Evolutionary conservation across 2,329 filamentous ascomycete genomes (phyloP).

Genomic region (Colletotrichum sp.): DNA sequence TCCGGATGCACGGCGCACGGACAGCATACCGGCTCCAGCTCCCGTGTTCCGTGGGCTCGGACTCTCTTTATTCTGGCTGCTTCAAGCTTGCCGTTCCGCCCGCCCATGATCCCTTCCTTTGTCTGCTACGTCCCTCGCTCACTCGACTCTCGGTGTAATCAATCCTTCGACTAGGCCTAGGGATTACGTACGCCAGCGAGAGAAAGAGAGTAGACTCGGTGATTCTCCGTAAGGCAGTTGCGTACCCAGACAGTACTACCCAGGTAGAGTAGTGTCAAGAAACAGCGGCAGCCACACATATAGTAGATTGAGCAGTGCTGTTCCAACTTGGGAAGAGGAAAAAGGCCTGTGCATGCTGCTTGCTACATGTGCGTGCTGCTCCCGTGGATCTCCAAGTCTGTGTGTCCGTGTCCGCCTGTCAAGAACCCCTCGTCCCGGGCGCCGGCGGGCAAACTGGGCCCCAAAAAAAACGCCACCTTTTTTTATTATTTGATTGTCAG

Average conservation of each 20-base stretch:
- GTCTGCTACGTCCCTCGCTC: neutral
- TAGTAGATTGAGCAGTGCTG: neutral
- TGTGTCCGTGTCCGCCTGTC: neutral
- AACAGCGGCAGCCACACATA: neutral
- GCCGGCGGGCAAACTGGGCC: neutral
- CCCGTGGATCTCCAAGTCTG: conserved; percentile 3
- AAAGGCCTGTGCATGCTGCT: neutral
- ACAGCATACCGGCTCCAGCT: conserved; percentile 9
- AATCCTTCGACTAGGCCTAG: neutral
- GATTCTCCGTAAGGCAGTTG: neutral
- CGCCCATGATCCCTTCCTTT: neutral
- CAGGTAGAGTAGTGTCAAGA: neutral
- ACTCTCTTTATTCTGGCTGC: neutral
- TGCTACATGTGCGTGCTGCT: neutral
- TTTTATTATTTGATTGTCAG: neutral
- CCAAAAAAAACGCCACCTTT: neutral
- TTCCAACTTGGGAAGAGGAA: neutral
- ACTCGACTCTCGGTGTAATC: neutral
- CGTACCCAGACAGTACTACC: neutral
- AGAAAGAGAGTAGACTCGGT: neutral
- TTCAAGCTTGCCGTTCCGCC: neutral
- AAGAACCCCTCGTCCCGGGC: neutral
- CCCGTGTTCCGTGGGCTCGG: conserved; percentile 13
- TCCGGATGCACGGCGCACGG: conserved; percentile 11
- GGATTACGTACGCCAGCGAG: neutral